Base-by-base conservation (phyloP, 495 filamentous ascomycete species). In the Lophiostoma macrostomum region DNA sequence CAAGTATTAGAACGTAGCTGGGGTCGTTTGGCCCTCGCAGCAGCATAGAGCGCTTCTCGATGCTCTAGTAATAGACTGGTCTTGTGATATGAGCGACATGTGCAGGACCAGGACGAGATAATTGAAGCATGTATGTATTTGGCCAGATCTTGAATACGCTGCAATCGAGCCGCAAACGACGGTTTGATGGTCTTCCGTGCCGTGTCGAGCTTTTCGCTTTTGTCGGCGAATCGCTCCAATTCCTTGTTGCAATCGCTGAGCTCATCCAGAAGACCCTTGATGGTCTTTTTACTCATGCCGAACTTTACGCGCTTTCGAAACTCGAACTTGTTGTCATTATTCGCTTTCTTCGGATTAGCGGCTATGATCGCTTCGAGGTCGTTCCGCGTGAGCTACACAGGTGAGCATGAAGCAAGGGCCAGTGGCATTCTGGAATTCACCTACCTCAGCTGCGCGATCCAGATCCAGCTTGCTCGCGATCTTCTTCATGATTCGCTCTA, bases 181-280 rank as follows among this genome's bases (percentile, higher is more conserved):
- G 56, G 60, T 25, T 58, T 63, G 4, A 36, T 32, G 13, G 50
- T 37, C 39, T 55, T 63, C 19, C 60, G 39, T 18, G 31, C 34
- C 1, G 50, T 55, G 32, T 64, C 60, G 19, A 64, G 34, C 56
- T 56, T 64, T 36, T 64, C 60, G 25, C 51, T 56, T n/a, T 46
- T 36, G 30, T 60, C 60, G 1, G 60, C 53, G 16, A 60, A 64
- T 20, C 60, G 56, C 31, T 64, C 60, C 25, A 64, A 29, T 27
- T 64, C 56, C 42, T 64, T 64, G 40, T 59, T 60, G 45, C 56
- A 64, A 20, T 60, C 56, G 39, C 56, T 56, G 18, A 64, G 41
- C 35, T 64, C 50, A 25, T 56, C 56, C 13, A 64, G 35, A 5
- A 64, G 39, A 4, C 10, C 48, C 31, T 63, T 63, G 54, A 63